phyloP scores from a whole-genome alignment of 129 eudicot genomes.

The Tagetes erecta region DNA sequence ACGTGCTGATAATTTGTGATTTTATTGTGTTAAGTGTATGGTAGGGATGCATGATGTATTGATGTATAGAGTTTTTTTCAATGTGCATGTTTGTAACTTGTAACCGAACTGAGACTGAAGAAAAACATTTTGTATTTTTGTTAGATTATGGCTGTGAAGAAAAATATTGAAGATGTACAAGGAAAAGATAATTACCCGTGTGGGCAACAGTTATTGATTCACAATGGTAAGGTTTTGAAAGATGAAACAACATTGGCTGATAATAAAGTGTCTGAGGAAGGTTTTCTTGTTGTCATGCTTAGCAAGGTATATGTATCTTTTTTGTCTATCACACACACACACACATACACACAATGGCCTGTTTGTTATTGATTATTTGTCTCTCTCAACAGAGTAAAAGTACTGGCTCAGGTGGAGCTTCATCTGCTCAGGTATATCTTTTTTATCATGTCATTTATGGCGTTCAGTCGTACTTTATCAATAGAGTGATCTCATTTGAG shows the following conservation, averaged over 20 bases:
- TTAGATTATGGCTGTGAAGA: slow-evolving; percentile 91
- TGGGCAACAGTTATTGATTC: slow-evolving; percentile 88
- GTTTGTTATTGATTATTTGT: not conserved
- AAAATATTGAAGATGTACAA: slow-evolving; percentile 86
- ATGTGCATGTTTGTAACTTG: not conserved
- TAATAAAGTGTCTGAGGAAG: slow-evolving; percentile 90
- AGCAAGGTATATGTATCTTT: slow-evolving; percentile 64
- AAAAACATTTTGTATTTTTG: slow-evolving; percentile 4
- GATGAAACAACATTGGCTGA: slow-evolving; percentile 88
- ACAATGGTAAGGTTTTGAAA: slow-evolving; percentile 93
- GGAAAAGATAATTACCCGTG: slow-evolving; percentile 96
- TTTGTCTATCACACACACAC: not conserved
- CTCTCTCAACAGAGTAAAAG: slow-evolving; percentile 58
- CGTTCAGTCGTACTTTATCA: not conserved
- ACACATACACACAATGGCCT: not conserved
- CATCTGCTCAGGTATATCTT: slow-evolving; percentile 70
- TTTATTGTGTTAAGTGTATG: not conserved
- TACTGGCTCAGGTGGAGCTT: slow-evolving; percentile 50
- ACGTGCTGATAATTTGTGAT: not conserved
- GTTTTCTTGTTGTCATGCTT: slow-evolving; percentile 97
- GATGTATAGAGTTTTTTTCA: not conserved
- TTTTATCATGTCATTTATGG: slow-evolving; percentile 1
- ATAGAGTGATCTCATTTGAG: slow-evolving; percentile 24
- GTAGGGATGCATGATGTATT: not conserved
- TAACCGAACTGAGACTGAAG: slow-evolving; percentile 18